These are phyloP conservation scores for Filobasidium wieringae DNA, from an alignment of 768 basidiomycete genomes.

Conservation along the genomic window DNA sequence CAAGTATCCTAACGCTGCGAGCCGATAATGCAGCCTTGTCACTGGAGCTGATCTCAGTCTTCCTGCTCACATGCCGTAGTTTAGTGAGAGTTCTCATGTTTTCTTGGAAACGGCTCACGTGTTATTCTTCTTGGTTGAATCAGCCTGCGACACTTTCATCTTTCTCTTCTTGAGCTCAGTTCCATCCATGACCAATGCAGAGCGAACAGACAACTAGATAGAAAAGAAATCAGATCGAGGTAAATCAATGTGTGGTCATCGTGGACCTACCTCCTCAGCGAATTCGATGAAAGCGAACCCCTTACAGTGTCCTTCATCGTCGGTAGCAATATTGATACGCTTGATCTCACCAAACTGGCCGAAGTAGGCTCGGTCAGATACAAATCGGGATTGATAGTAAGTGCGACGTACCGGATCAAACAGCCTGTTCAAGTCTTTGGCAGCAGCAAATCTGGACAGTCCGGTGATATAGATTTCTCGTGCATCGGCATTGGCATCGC, in stretches of 20 bases:
- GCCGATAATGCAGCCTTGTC: too few relatives aligned
- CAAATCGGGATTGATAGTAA: neutral
- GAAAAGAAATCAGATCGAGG: neutral
- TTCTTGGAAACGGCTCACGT: neutral
- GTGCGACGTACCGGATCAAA: conserved; percentile 56
- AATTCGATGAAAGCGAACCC: conserved; percentile 93
- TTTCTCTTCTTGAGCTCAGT: conserved; percentile 78
- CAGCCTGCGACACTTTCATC: conserved; percentile 76
- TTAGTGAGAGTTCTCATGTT: neutral
- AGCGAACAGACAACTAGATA: neutral
- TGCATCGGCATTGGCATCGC: conserved; percentile 72
- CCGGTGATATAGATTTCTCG: conserved; percentile 81
- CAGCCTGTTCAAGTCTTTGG: conserved; percentile 63
- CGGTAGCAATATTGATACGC: conserved; percentile 64
- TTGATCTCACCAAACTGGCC: conserved; percentile 71
- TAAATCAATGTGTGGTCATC: neutral
- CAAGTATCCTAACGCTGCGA: conserved; percentile 63
- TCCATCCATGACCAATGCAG: conserved; percentile 47
- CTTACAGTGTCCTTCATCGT: conserved; percentile 57
- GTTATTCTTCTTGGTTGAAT: conserved; percentile 53
- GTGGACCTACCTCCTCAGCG: conserved; percentile 54
- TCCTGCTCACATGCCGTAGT: too few relatives aligned
- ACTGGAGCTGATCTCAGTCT: too few relatives aligned
- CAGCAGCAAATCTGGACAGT: conserved; percentile 62
- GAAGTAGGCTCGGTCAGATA: neutral